A percentile compares a stretch with the other conserved stretches of the same genome.
Evolutionary conservation across 768 basidiomycete genomes (phyloP).

Genomic region (Russula sp.): DNA sequence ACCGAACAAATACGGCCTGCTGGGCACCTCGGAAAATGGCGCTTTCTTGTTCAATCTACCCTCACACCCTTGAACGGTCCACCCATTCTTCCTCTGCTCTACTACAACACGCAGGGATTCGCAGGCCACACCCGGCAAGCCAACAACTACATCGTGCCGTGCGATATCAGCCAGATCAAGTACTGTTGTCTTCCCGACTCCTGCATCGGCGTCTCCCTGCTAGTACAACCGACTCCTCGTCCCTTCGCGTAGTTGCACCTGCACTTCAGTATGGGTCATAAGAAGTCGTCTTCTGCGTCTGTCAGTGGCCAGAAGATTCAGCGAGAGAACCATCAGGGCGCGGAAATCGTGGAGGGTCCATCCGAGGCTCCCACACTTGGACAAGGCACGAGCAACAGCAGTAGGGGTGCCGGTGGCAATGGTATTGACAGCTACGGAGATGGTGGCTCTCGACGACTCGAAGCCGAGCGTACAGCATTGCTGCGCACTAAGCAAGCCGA

Average conservation of each 20-base stretch:
- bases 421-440: not conserved
- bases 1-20: constrained; percentile 26
- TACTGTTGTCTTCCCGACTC: constrained; percentile 7
- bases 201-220: not conserved
- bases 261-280: constrained; percentile 12
- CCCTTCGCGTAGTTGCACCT: not conserved
- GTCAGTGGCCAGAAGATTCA: constrained; percentile 10
- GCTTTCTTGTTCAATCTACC: constrained; percentile 25
- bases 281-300: constrained; percentile 21
- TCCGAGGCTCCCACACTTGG: not conserved
- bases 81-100: constrained; percentile 13
- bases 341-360: constrained; percentile 2
- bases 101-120: constrained; percentile 7
- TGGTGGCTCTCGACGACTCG: constrained; percentile 32
- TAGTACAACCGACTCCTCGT: not conserved
- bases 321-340: constrained; percentile 15
- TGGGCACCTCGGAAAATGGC: constrained; percentile 26
- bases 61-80: constrained; percentile 18
- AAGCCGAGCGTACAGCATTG: constrained; percentile 44
- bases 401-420: constrained; percentile 16
- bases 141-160: constrained; percentile 64
- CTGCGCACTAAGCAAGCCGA: constrained; percentile 58
- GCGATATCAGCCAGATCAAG: constrained; percentile 62
- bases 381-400: constrained; percentile 9
- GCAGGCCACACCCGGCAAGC: constrained; percentile 34